Base-by-base conservation (phyloP, 179 eudicot genomes). In the Heliamphora pulchella region DNA sequence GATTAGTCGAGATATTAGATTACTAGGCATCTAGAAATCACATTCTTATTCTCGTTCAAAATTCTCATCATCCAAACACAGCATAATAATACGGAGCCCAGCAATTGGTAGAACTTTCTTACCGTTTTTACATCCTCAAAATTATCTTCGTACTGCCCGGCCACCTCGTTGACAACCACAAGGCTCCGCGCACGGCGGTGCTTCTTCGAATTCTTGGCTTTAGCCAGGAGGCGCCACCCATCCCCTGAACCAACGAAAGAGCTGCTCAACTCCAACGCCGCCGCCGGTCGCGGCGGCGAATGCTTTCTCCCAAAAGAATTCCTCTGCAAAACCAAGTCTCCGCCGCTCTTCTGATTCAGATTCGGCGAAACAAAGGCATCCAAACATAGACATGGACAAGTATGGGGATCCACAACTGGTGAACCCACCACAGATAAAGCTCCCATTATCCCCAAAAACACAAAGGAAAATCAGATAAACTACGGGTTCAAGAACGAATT, bases 121-220 rank as follows among this genome's bases (percentile, higher is more conserved):
- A 95, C 98, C 83, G 82, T 68, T 85, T 93, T 93, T 63, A 95
- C 95, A 85, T 95, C 98, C 72, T 84, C 94, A 58, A 93, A 95
- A 78, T 75, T 85, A 62, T 95, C 98, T 43, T 95, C 98, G 81
- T 95, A 95, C 77, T 95, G 97, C 8, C 97, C 98, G 48, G 84
- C 98, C 80, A 95, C 72, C 46, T 93, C 88, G 79, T 57, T 83
- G 63, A 87, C 91, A 75, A 93, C 83, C 83, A 86, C 86, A 46
- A 87, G 79, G 31, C 90, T 78, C 75, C 83, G 79, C 13, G 70
- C 65, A 82, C 83, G 74, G 78, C 83, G 91, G 82, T 86, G 91
- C 79, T 87, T 91, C 79, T 79, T 84, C 7, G 77, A 82, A 77
- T 81, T 87, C 70, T 74, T 82, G 41, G 85, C 80, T 82, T 83